Conservation (phyloP, 257 asterid genomes). For the Solanum dulcamara region DNA sequence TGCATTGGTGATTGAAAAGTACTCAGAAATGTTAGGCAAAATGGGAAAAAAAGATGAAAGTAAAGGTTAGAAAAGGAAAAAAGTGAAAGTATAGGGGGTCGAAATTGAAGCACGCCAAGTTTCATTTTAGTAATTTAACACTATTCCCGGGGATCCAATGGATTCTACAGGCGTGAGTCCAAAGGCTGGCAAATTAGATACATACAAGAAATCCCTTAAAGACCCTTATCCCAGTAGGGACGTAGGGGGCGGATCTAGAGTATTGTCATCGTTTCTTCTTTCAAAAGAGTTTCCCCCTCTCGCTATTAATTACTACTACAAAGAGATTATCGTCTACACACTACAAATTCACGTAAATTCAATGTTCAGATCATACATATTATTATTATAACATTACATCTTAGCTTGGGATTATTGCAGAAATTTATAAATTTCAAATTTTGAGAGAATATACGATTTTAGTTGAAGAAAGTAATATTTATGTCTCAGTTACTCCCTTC, state of each 20-base stretch:
- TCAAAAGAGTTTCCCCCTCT: too few relatives aligned
- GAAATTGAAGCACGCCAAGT: conserved; percentile 44
- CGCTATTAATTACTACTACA: too few relatives aligned
- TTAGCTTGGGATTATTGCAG: not conserved
- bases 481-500: too few relatives aligned
- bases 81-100: conserved; percentile 11
- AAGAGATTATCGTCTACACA: rapidly evolving
- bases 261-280: too few relatives aligned
- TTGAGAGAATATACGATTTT: not conserved
- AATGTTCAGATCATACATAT: too few relatives aligned
- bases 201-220: not conserved
- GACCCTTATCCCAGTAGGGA: not conserved
- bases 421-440: not conserved
- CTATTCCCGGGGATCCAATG: conserved; percentile 24
- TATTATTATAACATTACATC: too few relatives aligned
- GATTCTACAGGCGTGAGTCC: conserved; percentile 44
- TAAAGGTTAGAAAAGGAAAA: conserved; percentile 3
- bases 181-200: conserved; percentile 39
- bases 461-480: not conserved
- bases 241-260: not conserved
- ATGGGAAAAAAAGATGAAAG: not conserved
- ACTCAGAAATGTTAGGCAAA: conserved; percentile 6
- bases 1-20: conserved; percentile 17
- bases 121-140: conserved; percentile 5
- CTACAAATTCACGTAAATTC: not conserved